A percentile compares a stretch with the other conserved stretches of the same genome.
Evolutionary conservation across 768 basidiomycete species (phyloP).

Genomic region (Leccinum rimulosum): DNA sequence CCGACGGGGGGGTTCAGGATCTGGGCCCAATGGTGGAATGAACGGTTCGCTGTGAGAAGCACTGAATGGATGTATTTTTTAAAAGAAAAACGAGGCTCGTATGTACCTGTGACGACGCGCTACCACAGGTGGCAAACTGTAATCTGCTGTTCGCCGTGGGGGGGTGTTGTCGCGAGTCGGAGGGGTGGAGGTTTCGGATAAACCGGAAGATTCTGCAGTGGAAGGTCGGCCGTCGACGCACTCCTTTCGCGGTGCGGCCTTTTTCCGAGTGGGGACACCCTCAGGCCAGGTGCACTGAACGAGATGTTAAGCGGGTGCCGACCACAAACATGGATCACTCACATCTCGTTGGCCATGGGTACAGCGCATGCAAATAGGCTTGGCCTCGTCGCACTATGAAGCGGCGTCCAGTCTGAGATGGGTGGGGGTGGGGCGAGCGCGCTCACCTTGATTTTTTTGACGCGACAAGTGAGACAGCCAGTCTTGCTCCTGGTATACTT

Average conservation of each 20-base stretch:
- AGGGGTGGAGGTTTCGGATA: constrained; percentile 71
- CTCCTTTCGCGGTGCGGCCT: constrained; percentile 55
- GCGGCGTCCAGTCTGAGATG: constrained; percentile 1
- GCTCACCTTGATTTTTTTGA: constrained; percentile 90
- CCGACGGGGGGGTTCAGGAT: constrained; percentile 44
- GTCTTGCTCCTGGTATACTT: constrained; percentile 96
- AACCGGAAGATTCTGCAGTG: constrained; percentile 70
- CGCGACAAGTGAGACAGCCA: constrained; percentile 89
- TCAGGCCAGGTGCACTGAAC: constrained; percentile 82
- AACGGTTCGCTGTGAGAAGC: constrained; percentile 41
- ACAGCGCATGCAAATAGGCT: constrained; percentile 85
- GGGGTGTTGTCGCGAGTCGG: constrained; percentile 68
- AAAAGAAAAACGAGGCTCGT: neutral
- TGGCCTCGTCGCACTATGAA: constrained; percentile 82
- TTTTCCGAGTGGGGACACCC: constrained; percentile 69
- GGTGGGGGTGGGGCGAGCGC: neutral
- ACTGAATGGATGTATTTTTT: constrained; percentile 5
- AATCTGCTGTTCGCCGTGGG: constrained; percentile 49
- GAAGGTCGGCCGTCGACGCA: constrained; percentile 63
- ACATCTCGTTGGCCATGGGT: constrained; percentile 84
- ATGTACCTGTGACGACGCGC: constrained; percentile 42
- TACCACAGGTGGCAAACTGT: constrained; percentile 35
- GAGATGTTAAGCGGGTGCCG: constrained; percentile 10
- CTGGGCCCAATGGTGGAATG: constrained; percentile 41
- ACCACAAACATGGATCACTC: constrained; percentile 21